A percentile compares a stretch with the other conserved stretches of the same genome.
phyloP scores from a whole-genome alignment of 441 rosid genomes.

The Rhodomyrtus psidioides region DNA sequence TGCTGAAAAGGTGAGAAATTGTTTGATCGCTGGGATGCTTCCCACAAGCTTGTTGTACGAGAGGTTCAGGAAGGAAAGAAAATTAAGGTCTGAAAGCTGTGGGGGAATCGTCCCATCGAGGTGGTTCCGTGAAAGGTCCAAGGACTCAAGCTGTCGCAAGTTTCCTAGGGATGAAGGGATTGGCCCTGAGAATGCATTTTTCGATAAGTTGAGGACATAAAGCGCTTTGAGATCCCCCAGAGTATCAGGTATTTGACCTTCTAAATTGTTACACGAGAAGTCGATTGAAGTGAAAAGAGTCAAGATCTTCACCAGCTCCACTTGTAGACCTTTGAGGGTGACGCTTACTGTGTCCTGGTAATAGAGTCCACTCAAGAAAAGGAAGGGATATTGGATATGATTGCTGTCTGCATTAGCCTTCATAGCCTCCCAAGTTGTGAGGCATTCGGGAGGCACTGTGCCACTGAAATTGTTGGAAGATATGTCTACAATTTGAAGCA shows the following conservation, averaged over 20 bases:
- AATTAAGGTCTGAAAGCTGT: neutral
- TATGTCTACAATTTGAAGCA: constrained; percentile 4
- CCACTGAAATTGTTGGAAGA: neutral
- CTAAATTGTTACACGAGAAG: neutral
- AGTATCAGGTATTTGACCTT: neutral
- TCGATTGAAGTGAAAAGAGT: no score
- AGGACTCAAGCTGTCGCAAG: neutral
- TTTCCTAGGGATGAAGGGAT: neutral
- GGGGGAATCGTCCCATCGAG: neutral
- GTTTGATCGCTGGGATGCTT: neutral
- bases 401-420: neutral
- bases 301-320: neutral
- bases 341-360: neutral
- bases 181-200: neutral
- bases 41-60: neutral
- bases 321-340: neutral
- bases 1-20: neutral
- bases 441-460: neutral
- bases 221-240: neutral
- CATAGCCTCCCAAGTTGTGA: neutral
- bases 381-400: neutral
- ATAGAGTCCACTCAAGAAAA: rapidly evolving
- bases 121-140: neutral
- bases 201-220: neutral
- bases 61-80: neutral